phyloP scores from a whole-genome alignment of 2,329 filamentous ascomycete species.

The Colletotrichum neosansevieriae region DNA sequence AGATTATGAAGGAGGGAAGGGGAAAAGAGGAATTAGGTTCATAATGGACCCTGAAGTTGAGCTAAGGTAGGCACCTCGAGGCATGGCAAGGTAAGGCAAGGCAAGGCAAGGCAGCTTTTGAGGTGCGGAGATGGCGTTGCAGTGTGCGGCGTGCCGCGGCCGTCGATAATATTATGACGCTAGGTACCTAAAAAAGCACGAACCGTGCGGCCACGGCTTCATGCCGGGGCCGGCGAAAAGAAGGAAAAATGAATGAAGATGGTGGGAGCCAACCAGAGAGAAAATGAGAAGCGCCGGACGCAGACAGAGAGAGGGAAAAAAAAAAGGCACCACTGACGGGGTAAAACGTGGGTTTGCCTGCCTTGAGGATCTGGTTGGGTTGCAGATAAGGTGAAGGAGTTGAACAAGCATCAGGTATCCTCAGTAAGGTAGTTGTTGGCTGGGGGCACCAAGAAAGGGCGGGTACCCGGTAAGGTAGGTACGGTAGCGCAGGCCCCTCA shows the following conservation, averaged over 20 bases:
- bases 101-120: conserved; percentile 20
- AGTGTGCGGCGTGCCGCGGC: conserved; percentile 25
- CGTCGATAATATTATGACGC: conserved; percentile 15
- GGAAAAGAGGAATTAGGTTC: conserved; percentile 37
- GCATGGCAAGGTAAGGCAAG: too few relatives aligned
- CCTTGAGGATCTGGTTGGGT: conserved; percentile 15
- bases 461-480: not conserved
- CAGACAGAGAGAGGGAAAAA: not conserved
- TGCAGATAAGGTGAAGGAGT: conserved; percentile 31
- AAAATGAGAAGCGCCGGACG: not conserved
- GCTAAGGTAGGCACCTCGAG: conserved; percentile 21
- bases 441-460: not conserved
- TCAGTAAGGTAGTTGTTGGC: conserved; percentile 26
- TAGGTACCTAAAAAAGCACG: conserved; percentile 10
- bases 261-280: not conserved
- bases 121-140: conserved; percentile 14
- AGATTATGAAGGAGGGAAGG: conserved; percentile 28
- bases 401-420: conserved; percentile 8
- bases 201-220: conserved; percentile 26
- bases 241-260: not conserved
- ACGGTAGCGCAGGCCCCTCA: conserved; percentile 11
- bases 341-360: conserved; percentile 21
- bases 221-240: conserved; percentile 13
- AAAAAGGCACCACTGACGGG: conserved; percentile 7
- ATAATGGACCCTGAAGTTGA: conserved; percentile 37